A percentile compares a stretch with the other conserved stretches of the same genome.
phyloP scores from a whole-genome alignment of 257 asterid genomes.

The Marsdenia floribunda region DNA sequence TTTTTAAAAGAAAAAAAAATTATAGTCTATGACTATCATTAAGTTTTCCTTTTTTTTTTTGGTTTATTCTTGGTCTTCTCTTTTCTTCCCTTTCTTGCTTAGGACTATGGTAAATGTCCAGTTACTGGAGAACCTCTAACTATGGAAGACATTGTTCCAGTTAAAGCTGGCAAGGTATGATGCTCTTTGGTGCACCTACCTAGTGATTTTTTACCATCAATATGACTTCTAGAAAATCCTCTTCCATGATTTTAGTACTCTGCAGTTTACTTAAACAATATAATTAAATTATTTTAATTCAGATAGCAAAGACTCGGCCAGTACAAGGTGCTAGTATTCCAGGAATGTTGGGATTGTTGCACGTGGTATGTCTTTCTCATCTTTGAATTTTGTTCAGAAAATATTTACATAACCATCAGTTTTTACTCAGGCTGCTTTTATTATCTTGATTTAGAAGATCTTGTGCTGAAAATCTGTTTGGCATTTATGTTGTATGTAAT shows the following conservation, averaged over 20 bases:
- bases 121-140: conserved; percentile 86
- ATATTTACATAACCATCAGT: background rate
- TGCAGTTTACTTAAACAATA: background rate
- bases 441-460: background rate
- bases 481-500: background rate
- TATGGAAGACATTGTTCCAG: conserved; percentile 72
- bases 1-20: no score
- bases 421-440: background rate
- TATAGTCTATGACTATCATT: background rate
- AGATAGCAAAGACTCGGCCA: conserved; percentile 93
- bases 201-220: background rate
- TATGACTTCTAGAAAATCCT: background rate
- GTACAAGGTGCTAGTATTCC: conserved; percentile 99
- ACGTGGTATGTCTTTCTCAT: conserved; percentile 53
- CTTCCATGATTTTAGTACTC: background rate
- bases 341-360: conserved; percentile 99
- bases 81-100: conserved; percentile 9
- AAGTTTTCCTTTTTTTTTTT: background rate
- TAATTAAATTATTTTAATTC: conserved; percentile 22
- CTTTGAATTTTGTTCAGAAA: conserved; percentile 1
- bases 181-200: background rate
- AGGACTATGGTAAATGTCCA: conserved; percentile 99
- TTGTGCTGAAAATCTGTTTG: background rate
- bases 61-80: conserved; percentile 1
- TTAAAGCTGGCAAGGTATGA: conserved; percentile 81